Evolutionary conservation across 2,329 filamentous ascomycete genomes (phyloP), one percentile per base, ranked within the genome.

Genomic region (Colletotrichum melonis): DNA sequence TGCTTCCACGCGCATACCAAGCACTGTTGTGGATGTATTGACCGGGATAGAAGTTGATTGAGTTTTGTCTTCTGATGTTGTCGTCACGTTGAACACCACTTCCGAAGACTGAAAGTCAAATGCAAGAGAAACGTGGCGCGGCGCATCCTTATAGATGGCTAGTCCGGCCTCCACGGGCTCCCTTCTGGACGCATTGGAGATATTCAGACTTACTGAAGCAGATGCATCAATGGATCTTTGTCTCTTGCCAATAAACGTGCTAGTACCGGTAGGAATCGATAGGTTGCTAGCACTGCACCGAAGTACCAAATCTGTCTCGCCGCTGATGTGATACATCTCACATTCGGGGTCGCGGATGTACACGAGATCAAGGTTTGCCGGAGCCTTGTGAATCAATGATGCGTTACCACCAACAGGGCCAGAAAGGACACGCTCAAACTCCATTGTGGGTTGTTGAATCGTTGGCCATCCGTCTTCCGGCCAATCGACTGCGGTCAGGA

Each of bases 101-200:
- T 32, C 54, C 2, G 28, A 55, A 3, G 67, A 63, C 3, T n/a
- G 19, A 11, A 66, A 66, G 3, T 74, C 56, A 4, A 56, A 74
- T 0, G 30, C 19, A 24, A 74, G 24, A n/a, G 59, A 59, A 16
- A 60, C 60, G 46, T 64, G 59, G 0, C 72, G 68, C 11, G 72
- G 55, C 1, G 64, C 54, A 49, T 74, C 72, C 28, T 74, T 74
- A 42, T 72, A 72, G 4, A 74, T 30, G 16, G 64, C 64, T 3
- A 72, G 24, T 2, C 72, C 72, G 2, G 72, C 69, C 12, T n/a
- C 26, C 7, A 74, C 19, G 0, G 54, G 9, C 7, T 55, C n/a
- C 8, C 19, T 19, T 5, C 7, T n/a, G 19, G 1, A n/a, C 16
- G 19, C 19, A 7, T 8, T 49, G 19, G 42, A 0, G 9, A 49